Base-by-base conservation (phyloP, 2,329 filamentous ascomycete species). In the Monilinia aucupariae region DNA sequence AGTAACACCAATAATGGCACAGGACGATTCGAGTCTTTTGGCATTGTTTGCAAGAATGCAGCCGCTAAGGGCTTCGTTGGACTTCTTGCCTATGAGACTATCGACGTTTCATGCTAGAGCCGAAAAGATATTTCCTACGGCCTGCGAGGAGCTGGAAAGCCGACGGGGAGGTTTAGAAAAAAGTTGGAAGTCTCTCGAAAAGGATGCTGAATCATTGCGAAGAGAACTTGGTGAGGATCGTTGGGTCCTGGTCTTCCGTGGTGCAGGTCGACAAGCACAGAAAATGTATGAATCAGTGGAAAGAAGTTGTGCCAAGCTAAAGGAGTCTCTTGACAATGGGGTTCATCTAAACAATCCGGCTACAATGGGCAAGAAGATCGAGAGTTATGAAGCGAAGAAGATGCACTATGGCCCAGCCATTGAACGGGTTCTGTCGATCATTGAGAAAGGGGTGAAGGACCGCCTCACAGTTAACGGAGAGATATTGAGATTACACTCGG, bases 241-340 rank as follows among this genome's bases (percentile, higher is more conserved):
- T 63, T 99, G 94, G 94, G 87, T 99, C 50, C 82, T 96, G 60
- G 92, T 97, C 43, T 99, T 99, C 78, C 86, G 93, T 63, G 93
- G 94, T 68, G 94, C 94, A 20, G 92, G 92, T 17, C 84, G 89
- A 63, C 92, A 97, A 76, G 93, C 94, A 5, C 86, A 94, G 69
- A 96, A 96, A 78, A 96, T 99, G 92, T 93, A 91, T 73, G 91
- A 96, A 69, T 97, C 92, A 4, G 91, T 97, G 27, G 90, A 96
- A 73, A 84, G 93, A 67, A 96, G 92, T 73, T 85, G 96, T 64
- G 77, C 80, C 53, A 96, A 96, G 76, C 81, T 99, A 43, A 86
- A 84, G 66, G 91, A 96, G 72, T 87, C 86, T 4, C 80, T 96
- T 20, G 90, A 96, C 64, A 81, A 85, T 13, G 87, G 87, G 9